Evolutionary conservation across 2,329 filamentous ascomycete species (phyloP).

Genomic region (Phyllosticta ampelicida): DNA sequence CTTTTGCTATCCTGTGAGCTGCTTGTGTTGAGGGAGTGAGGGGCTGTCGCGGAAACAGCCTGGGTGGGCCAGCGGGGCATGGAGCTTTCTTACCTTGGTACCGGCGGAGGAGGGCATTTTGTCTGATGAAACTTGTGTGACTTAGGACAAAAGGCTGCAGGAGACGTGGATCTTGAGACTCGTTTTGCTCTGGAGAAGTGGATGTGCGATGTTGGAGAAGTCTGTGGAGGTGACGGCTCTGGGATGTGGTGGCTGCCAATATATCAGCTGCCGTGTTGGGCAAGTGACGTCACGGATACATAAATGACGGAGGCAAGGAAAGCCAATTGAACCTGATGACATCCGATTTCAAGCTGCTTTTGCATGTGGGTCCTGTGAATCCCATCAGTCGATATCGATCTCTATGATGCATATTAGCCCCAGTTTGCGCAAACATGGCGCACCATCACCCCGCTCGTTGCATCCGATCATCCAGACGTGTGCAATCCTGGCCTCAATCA

Average conservation of each 20-base stretch:
- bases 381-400: not conserved
- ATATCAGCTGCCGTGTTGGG: not conserved
- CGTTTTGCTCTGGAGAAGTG: not conserved
- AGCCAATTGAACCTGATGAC: not conserved
- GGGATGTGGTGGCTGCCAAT: not conserved
- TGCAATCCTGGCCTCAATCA: not conserved
- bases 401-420: not conserved
- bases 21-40: not conserved
- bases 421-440: not conserved
- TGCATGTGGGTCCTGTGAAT: not conserved
- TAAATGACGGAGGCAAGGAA: not conserved
- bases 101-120: slow-evolving; percentile 13
- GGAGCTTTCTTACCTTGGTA: slow-evolving; percentile 13
- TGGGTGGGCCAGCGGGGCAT: not conserved
- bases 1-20: not conserved
- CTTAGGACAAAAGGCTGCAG: not conserved
- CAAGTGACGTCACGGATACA: not conserved
- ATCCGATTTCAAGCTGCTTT: not conserved
- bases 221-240: not conserved
- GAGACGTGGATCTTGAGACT: not conserved
- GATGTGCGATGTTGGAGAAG: not conserved
- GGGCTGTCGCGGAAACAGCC: not conserved
- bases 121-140: not conserved
- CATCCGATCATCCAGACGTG: not conserved
- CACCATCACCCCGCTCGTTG: not conserved